A percentile compares a stretch with the other conserved stretches of the same genome.
These are phyloP conservation scores for Backusella mclennaniae DNA, from an alignment of 192 early-diverging fungal species.

Conservation along the genomic window DNA sequence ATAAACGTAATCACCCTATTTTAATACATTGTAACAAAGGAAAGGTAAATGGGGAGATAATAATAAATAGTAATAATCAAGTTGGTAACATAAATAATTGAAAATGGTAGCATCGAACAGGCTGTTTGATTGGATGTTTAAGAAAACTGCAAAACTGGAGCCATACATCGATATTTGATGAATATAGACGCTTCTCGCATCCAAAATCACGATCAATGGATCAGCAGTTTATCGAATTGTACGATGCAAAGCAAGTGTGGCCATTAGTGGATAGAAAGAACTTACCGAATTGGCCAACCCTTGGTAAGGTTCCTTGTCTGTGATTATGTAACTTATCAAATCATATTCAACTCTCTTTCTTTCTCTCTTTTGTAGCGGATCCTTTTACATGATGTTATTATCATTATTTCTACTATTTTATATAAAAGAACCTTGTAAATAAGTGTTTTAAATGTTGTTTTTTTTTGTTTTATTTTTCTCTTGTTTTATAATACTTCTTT, in stretches of 20 bases:
- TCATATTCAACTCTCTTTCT: neutral
- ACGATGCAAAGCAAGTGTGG: slow-evolving; percentile 68
- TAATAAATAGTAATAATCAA: too few relatives aligned
- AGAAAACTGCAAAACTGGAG: slow-evolving; percentile 95
- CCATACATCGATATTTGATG: slow-evolving; percentile 95
- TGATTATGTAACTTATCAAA: neutral
- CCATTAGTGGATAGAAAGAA: slow-evolving; percentile 53
- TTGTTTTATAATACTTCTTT: neutral
- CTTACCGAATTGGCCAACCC: slow-evolving; percentile 69
- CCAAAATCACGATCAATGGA: slow-evolving; percentile 85
- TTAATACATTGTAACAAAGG: slow-evolving; percentile 98
- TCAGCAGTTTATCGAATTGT: slow-evolving; percentile 85
- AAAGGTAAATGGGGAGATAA: slow-evolving; percentile 42
- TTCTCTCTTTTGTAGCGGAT: neutral
- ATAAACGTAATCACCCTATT: slow-evolving; percentile 77
- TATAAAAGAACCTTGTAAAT: neutral
- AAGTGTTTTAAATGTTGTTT: neutral
- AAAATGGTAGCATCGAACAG: slow-evolving; percentile 78
- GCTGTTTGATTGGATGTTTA: slow-evolving; percentile 92
- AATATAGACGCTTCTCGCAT: slow-evolving; percentile 90
- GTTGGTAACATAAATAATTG: neutral
- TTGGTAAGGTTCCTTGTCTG: slow-evolving; percentile 26
- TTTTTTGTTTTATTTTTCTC: neutral
- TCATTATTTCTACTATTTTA: neutral
- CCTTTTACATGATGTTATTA: neutral